phyloP scores from a whole-genome alignment of 495 filamentous ascomycete genomes.

The Massariosphaeria phaeospora region DNA sequence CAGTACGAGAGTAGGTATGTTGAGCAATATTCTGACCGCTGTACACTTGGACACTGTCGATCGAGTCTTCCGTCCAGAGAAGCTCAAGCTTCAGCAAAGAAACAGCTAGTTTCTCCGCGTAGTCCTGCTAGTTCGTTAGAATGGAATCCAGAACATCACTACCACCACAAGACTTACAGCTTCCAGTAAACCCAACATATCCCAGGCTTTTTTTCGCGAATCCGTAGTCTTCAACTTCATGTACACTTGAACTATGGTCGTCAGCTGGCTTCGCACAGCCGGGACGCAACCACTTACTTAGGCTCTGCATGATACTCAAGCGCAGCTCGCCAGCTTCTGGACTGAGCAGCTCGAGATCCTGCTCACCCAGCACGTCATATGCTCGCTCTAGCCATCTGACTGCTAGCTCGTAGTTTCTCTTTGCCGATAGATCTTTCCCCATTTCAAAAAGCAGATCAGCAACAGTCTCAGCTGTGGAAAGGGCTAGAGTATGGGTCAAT shows the following conservation, averaged over 20 bases:
- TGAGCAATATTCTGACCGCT: slow-evolving; percentile 24
- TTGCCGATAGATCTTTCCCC: slow-evolving; percentile 54
- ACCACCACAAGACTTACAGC: slow-evolving; percentile 28
- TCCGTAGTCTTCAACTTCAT: slow-evolving; percentile 47
- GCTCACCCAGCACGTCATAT: slow-evolving; percentile 52
- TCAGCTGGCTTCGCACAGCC: not conserved
- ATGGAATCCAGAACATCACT: not conserved
- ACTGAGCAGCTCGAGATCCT: slow-evolving; percentile 54
- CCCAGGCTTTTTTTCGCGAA: slow-evolving; percentile 50
- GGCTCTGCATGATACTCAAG: slow-evolving; percentile 57
- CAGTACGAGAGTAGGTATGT: not conserved
- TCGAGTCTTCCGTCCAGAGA: slow-evolving; percentile 40
- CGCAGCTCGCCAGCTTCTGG: slow-evolving; percentile 58
- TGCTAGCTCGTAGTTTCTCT: slow-evolving; percentile 51
- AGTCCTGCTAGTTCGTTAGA: slow-evolving; percentile 39
- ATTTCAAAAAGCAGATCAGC: slow-evolving; percentile 69
- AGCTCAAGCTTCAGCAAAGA: slow-evolving; percentile 65
- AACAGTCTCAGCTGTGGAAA: slow-evolving; percentile 56
- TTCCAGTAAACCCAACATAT: slow-evolving; percentile 55
- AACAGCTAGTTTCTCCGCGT: slow-evolving; percentile 60
- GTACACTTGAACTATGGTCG: slow-evolving; percentile 46
- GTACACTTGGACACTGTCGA: slow-evolving; percentile 32
- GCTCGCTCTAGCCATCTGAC: slow-evolving; percentile 72
- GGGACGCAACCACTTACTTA: slow-evolving; percentile 16
- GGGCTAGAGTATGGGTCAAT: slow-evolving; percentile 43